Conservation (phyloP, 495 filamentous ascomycete genomes). For the Annulohypoxylon moriforme region DNA sequence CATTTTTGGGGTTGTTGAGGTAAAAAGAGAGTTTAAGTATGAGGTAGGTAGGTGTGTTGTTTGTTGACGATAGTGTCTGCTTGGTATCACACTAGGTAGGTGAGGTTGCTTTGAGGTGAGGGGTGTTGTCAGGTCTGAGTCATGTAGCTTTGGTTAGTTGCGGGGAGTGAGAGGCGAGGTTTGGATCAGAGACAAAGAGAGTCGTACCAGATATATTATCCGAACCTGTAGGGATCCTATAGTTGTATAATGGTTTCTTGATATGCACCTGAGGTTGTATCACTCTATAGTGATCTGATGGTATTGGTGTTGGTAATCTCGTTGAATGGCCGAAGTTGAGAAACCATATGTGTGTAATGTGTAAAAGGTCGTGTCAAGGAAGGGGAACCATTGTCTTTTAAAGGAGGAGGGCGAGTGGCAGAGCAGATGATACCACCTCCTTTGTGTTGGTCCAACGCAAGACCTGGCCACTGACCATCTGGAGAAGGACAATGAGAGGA, state of each 20-base stretch:
- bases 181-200: background rate
- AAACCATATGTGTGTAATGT: conserved; percentile 19
- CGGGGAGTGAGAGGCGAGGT: background rate
- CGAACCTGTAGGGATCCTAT: background rate
- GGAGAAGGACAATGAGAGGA: conserved; percentile 32
- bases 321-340: conserved; percentile 7
- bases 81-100: no score
- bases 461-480: conserved; percentile 11
- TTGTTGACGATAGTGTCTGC: conserved; percentile 11
- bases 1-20: conserved; percentile 53
- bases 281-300: conserved; percentile 4
- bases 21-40: no score
- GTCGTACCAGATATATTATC: conserved; percentile 23
- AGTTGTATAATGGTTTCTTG: background rate
- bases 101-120: conserved; percentile 33
- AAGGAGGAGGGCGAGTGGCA: conserved; percentile 24
- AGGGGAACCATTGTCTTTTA: conserved; percentile 24
- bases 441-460: conserved; percentile 13
- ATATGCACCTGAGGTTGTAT: conserved; percentile 1
- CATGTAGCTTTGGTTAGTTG: conserved; percentile 13
- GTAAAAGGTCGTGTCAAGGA: background rate
- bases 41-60: background rate
- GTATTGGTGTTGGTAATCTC: conserved; percentile 4
- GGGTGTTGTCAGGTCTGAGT: conserved; percentile 11
- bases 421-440: conserved; percentile 11